A percentile compares a stretch with the other conserved stretches of the same genome.
Evolutionary conservation across 495 filamentous ascomycete genomes (phyloP).

Genomic region (Annulohypoxylon stygium): DNA sequence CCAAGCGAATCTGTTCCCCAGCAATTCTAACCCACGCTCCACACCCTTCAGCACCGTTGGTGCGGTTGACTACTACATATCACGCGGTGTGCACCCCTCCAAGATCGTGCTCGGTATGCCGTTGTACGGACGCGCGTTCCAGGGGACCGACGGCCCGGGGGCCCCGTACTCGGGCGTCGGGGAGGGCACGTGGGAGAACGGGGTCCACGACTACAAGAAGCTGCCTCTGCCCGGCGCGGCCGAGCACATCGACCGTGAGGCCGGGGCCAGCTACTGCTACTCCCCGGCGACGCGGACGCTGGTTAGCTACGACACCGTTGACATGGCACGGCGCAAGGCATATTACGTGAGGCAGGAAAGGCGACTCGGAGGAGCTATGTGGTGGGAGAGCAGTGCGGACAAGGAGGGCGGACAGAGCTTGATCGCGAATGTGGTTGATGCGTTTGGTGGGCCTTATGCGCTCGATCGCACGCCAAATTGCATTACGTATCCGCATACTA

Average conservation of each 20-base stretch:
- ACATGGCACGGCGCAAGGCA: conserved; percentile 76
- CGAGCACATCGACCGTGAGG: conserved; percentile 65
- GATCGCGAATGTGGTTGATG: conserved; percentile 76
- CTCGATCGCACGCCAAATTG: conserved; percentile 76
- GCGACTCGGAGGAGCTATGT: conserved; percentile 88
- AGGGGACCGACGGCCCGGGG: conserved; percentile 80
- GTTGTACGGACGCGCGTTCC: conserved; percentile 89
- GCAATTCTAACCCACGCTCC: conserved; percentile 62
- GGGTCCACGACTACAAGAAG: conserved; percentile 89
- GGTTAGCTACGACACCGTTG: conserved; percentile 83
- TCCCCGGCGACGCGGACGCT: conserved; percentile 69
- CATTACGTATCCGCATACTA: conserved; percentile 76
- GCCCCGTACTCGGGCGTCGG: conserved; percentile 76
- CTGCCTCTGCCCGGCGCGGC: conserved; percentile 66
- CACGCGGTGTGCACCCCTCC: conserved; percentile 65
- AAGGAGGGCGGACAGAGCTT: conserved; percentile 74
- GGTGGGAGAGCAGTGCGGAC: conserved; percentile 95
- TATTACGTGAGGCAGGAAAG: conserved; percentile 70
- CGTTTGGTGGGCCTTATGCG: conserved; percentile 62
- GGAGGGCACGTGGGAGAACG: conserved; percentile 83
- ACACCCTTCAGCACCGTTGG: conserved; percentile 83
- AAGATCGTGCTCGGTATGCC: conserved; percentile 95
- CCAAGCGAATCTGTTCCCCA: conserved; percentile 81
- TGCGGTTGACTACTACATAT: conserved; percentile 76
- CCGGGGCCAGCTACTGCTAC: conserved; percentile 79